Evolutionary conservation across 208 protist species (phyloP), one percentile per base, ranked within the genome.

Genomic region (Trypanosoma scelopori): DNA sequence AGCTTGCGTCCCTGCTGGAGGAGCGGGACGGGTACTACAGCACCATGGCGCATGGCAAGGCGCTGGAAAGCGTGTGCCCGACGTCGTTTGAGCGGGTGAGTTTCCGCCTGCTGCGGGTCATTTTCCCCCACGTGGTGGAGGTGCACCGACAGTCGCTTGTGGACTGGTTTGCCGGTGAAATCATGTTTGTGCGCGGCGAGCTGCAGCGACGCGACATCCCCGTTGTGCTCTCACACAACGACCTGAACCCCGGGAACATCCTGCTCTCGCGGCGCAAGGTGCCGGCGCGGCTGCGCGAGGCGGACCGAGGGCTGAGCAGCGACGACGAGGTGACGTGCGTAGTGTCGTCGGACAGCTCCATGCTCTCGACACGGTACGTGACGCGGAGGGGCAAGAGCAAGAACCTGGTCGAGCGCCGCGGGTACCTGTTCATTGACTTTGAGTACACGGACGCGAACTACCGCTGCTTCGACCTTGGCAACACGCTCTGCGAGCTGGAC

Each of bases 401-500:
- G 25, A 93, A 90, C 50, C 75, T 88, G n/a, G 87, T 93, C 23
- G 82, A 90, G 63, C 78, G 79, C 51, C 84, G 83, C 41, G 84
- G 87, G 22, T 60, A 89, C 55, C 55, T 94, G 23, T 87, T 89
- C 43, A 91, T 94, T 50, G 88, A 94, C 67, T 94, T 91, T 80
- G 85, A 94, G 71, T 94, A 94, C 75, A 78, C 82, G 23, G 88
- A 92, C 55, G 82, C 78, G 37, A 94, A 94, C 76, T 92, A 92
- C 61, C 82, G 85, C 55, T 89, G 82, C 79, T 83, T 79, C 60
- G 88, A 94, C 61, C 76, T 94, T 25, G 88, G 82, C 51, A 94
- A 94, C 79, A 87, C 79, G 15, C 74, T 94, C 28, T 94, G 88
- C 64, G 88, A 94, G 76, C 60, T 94, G 43, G 88, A 94, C 74